Conservation (phyloP, 805 yeast species). For the Cyberlindnera galapagoensis region DNA sequence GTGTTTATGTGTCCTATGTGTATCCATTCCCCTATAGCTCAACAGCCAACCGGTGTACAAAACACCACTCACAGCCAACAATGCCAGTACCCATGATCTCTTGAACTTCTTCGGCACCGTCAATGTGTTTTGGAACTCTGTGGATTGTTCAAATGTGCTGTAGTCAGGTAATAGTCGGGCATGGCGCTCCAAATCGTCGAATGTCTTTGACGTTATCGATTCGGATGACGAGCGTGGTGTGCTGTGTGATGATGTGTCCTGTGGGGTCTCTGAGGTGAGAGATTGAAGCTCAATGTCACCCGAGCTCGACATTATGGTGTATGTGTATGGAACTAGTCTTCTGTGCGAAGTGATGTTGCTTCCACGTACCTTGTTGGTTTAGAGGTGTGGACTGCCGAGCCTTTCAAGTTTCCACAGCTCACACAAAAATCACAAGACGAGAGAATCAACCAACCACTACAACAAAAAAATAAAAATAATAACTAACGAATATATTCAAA, state of each 20-base stretch:
- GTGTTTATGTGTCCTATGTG: not conserved
- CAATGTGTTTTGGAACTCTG: not conserved
- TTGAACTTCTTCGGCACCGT: conserved; percentile 4
- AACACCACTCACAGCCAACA: conserved; percentile 1
- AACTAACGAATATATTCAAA: not conserved
- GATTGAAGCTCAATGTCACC: too few relatives aligned
- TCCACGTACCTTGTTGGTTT: too few relatives aligned
- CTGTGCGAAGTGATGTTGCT: too few relatives aligned
- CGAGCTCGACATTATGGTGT: too few relatives aligned
- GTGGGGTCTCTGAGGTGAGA: too few relatives aligned
- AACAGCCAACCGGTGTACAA: conserved; percentile 10
- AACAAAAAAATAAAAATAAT: too few relatives aligned
- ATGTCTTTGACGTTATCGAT: conserved; percentile 7
- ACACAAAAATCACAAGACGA: too few relatives aligned
- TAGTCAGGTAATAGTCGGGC: conserved; percentile 7
- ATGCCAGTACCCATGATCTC: conserved; percentile 2
- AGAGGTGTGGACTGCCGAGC: too few relatives aligned
- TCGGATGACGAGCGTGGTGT: conserved; percentile 3
- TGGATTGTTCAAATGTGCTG: conserved; percentile 5
- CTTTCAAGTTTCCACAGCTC: too few relatives aligned
- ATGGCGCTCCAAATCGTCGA: conserved; percentile 6
- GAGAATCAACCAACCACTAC: too few relatives aligned
- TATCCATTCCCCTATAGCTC: conserved; percentile 8
- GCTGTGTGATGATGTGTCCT: too few relatives aligned
- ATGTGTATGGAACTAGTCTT: too few relatives aligned